Conservation (phyloP, 805 yeast species). For the Candida lessepsii region DNA sequence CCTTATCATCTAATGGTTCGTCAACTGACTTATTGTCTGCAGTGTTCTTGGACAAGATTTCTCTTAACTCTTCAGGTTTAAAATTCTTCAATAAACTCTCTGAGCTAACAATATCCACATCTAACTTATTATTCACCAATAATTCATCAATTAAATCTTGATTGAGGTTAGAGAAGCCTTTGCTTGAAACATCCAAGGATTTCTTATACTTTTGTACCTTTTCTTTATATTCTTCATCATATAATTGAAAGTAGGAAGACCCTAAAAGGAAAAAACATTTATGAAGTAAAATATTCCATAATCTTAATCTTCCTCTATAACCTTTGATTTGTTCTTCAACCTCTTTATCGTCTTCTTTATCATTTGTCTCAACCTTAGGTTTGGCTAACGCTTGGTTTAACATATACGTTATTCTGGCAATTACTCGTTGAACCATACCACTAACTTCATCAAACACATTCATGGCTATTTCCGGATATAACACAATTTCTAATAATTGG, state of each 20-base stretch:
- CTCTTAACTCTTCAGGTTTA: too few relatives aligned
- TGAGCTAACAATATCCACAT: constrained; percentile 1
- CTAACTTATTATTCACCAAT: constrained; percentile 9
- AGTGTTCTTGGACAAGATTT: too few relatives aligned
- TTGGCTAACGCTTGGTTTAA: constrained; percentile 17
- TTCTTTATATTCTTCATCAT: constrained; percentile 33
- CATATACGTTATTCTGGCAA: constrained; percentile 21
- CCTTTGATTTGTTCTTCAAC: constrained; percentile 26
- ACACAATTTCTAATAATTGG: constrained; percentile 59
- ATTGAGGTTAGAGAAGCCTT: constrained; percentile 1
- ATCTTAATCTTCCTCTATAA: constrained; percentile 35
- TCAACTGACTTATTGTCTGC: not conserved
- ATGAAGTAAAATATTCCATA: constrained; percentile 64
- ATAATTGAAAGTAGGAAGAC: constrained; percentile 60
- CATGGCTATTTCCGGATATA: constrained; percentile 53
- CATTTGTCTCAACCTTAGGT: constrained; percentile 14
- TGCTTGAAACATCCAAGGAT: not conserved
- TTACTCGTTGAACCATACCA: constrained; percentile 20
- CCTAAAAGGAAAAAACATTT: constrained; percentile 77
- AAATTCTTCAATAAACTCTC: constrained; percentile 1
- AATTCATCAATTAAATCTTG: constrained; percentile 22
- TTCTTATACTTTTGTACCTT: constrained; percentile 20
- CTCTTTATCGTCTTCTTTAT: constrained; percentile 8
- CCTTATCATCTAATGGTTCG: not conserved
- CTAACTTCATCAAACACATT: constrained; percentile 29